Evolutionary conservation across 495 filamentous ascomycete species (phyloP).

Genomic region (Hyaloscypha finlandica): DNA sequence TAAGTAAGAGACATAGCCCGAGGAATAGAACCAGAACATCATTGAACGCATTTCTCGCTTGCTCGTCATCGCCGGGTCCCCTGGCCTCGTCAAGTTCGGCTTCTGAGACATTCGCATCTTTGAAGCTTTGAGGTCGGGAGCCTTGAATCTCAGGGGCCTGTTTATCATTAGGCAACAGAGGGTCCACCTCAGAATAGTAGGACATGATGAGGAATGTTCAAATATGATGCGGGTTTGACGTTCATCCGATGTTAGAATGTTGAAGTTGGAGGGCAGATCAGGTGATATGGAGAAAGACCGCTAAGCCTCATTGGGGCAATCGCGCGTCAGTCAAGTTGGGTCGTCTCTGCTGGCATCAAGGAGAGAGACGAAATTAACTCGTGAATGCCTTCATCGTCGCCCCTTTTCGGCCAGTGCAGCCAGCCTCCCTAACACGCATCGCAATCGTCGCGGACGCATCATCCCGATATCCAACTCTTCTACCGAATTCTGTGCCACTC

Average conservation of each 20-base stretch:
- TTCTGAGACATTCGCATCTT: slow-evolving; percentile 8
- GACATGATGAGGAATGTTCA: slow-evolving; percentile 19
- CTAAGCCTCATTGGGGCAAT: slow-evolving; percentile 6
- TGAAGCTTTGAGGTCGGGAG: slow-evolving; percentile 28
- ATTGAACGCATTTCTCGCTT: neutral
- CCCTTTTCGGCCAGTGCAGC: neutral
- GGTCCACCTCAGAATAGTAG: slow-evolving; percentile 25
- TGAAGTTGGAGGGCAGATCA: neutral
- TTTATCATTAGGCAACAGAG: slow-evolving; percentile 25
- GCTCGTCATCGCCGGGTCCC: neutral
- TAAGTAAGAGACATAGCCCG: slow-evolving; percentile 7
- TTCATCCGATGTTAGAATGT: neutral
- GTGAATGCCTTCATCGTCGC: slow-evolving; percentile 22
- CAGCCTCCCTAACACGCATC: neutral
- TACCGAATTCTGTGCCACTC: neutral
- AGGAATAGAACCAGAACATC: slow-evolving; percentile 2
- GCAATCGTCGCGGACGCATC: neutral
- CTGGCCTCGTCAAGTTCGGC: neutral
- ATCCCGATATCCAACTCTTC: neutral
- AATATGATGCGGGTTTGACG: neutral
- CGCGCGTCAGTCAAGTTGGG: slow-evolving; percentile 1
- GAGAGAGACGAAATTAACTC: slow-evolving; percentile 11
- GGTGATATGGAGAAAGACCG: neutral
- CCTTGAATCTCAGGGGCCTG: slow-evolving; percentile 27
- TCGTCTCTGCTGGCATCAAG: neutral